Evolutionary conservation across 177 flowering plant genomes (phyloP), one percentile per base, ranked within the genome.

Genomic region (Vitis hybrid): DNA sequence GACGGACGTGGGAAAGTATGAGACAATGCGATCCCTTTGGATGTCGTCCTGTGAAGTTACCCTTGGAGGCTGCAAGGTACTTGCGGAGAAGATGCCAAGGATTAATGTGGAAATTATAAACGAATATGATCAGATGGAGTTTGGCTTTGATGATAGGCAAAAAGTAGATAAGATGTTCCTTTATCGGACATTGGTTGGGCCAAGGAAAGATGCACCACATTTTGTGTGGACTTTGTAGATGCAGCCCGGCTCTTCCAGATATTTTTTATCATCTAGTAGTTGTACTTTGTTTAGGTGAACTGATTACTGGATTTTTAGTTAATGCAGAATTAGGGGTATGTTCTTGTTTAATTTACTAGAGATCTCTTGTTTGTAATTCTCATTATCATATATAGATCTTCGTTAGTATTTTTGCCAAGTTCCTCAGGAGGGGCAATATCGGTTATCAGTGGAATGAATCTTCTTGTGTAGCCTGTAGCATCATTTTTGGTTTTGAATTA

Each of bases 1-100:
- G 32, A 70, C 73, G 60, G 90, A 89, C 81, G 79, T 86, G 80
- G 91, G 89, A 65, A 94, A 91, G 97, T 89, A 88, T 77, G 97
- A 91, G 70, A 85, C 97, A 89, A 92, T 94, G 98, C 97, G 97
- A 92, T 94, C 97, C 90, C 97, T 94, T 90, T 94, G 98, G 98
- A 92, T 94, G 98, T 94, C 98, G 67, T 84, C 94, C 71, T 91
- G 98, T 56, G 80, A 88, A 76, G 84, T 94, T 69, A 92, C 94
- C 56, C 71, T 86, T 23, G 92, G 87, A 65, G 98, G 82, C 70
- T 94, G 98, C 87, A 89, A 85, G 84, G 55, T 74, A 2, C 82
- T 94, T 17, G 95, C 96, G 0, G 62, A 74, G 82, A 83, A 83
- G 81, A 89, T 84, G 94, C 93, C 94, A 0, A 80, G 74, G 69